phyloP scores from a whole-genome alignment of 768 basidiomycete genomes.

The Lyophyllum semitale region DNA sequence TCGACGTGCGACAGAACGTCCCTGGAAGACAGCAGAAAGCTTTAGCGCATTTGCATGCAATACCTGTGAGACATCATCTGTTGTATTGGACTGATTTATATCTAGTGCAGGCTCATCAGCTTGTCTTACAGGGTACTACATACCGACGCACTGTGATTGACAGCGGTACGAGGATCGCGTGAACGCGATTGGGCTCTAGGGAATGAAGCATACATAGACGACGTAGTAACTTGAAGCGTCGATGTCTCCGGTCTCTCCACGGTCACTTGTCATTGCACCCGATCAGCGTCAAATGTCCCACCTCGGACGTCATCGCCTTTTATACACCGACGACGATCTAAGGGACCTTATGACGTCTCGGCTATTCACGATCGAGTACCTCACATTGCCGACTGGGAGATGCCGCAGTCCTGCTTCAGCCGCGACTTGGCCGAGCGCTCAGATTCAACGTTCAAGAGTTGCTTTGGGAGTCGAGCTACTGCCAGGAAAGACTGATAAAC shows the following conservation, averaged over 20 bases:
- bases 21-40: constrained; percentile 6
- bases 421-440: background rate
- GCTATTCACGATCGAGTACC: background rate
- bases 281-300: background rate
- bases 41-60: background rate
- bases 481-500: too few relatives aligned
- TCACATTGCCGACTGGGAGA: background rate
- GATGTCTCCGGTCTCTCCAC: background rate
- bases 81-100: background rate
- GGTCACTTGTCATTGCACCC: background rate
- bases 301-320: background rate
- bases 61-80: background rate
- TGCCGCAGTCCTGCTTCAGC: background rate
- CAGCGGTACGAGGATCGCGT: background rate
- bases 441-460: background rate
- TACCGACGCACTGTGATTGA: background rate
- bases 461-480: background rate
- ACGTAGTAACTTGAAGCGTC: background rate
- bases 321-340: too few relatives aligned
- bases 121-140: background rate
- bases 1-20: constrained; percentile 3
- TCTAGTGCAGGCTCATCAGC: background rate
- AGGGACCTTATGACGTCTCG: constrained; percentile 1
- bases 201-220: background rate
- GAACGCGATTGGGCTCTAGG: background rate